These are phyloP conservation scores for Neoboletus magnificus DNA, from an alignment of 768 basidiomycete species.

Conservation along the genomic window DNA sequence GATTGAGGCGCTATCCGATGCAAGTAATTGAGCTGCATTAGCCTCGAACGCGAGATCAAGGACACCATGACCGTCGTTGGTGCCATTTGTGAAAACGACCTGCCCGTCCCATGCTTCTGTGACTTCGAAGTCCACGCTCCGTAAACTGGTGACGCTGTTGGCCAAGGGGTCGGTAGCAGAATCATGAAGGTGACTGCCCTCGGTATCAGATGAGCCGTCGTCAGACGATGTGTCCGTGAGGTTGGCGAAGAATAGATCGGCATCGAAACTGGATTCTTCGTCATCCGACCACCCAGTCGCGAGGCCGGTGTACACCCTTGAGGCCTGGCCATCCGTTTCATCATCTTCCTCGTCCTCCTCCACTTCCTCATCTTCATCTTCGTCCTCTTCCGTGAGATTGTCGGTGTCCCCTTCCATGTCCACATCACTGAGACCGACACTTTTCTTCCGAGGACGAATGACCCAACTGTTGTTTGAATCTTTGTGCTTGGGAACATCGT, in stretches of 20 bases:
- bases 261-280: slow-evolving; percentile 76
- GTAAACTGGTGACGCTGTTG: slow-evolving; percentile 36
- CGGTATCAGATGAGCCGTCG: slow-evolving; percentile 37
- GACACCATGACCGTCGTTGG: slow-evolving; percentile 45
- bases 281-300: slow-evolving; percentile 78
- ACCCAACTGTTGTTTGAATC: slow-evolving; percentile 57
- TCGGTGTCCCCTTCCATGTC: slow-evolving; percentile 64
- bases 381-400: slow-evolving; percentile 57
- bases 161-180: slow-evolving; percentile 20
- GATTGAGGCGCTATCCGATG: slow-evolving; percentile 47
- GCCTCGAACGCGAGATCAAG: slow-evolving; percentile 72
- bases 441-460: slow-evolving; percentile 65
- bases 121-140: slow-evolving; percentile 50
- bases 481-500: slow-evolving; percentile 43
- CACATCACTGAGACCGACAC: slow-evolving; percentile 59
- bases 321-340: slow-evolving; percentile 43
- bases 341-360: slow-evolving; percentile 44
- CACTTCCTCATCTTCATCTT: slow-evolving; percentile 42
- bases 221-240: slow-evolving; percentile 55
- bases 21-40: slow-evolving; percentile 49
- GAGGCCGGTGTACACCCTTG: slow-evolving; percentile 54
- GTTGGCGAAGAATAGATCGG: slow-evolving; percentile 81
- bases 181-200: slow-evolving; percentile 45
- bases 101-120: slow-evolving; percentile 75
- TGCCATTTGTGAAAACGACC: slow-evolving; percentile 66